Evolutionary conservation across 495 filamentous ascomycete species (phyloP), one percentile per base, ranked within the genome.

Genomic region (Lichina pygmaea): DNA sequence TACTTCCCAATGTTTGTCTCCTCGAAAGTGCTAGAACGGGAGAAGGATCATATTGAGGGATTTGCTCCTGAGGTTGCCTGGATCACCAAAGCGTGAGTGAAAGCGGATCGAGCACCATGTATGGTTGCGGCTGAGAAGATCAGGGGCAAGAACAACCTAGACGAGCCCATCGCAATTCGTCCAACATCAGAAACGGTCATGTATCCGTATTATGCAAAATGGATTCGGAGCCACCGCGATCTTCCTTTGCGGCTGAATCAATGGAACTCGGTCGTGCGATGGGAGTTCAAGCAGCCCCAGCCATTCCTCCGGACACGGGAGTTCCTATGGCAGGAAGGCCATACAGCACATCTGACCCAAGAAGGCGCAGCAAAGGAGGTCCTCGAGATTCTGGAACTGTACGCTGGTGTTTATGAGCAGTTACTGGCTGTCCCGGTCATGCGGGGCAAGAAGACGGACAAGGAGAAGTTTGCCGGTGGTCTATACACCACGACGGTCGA

Each of bases 311-410:
- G 89, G 49, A 84, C 86, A 43, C 64, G 89, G 53, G 89, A 97
- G 58, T 97, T 97, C 61, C 63, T 93, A 41, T 97, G 89, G 89
- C 91, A 97, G 57, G 89, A 97, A 61, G 91, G 89, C 33, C 89
- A 97, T 64, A 97, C 89, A 7, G 89, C 89, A 9, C 86, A 94
- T 60, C 58, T 94, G 48, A 86, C 76, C 7, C 67, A 85, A 54
- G 64, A 76, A 45, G 66, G 66, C 42, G 86, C 89, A 34, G 74
- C 68, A 13, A 67, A 79, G 54, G 89, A 97, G 58, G 89, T 97
- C 9, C 55, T 81, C 46, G 67, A 91, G 57, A 95, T 97, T 46
- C 71, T 97, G n/a, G 86, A 95, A 57, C 72, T 75, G 46, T 97
- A 97, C 54, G 75, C 82, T 30, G 73, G 72, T 45, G 71, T 95